phyloP scores from a whole-genome alignment of 768 basidiomycete species.

The Termitomyces sp. region DNA sequence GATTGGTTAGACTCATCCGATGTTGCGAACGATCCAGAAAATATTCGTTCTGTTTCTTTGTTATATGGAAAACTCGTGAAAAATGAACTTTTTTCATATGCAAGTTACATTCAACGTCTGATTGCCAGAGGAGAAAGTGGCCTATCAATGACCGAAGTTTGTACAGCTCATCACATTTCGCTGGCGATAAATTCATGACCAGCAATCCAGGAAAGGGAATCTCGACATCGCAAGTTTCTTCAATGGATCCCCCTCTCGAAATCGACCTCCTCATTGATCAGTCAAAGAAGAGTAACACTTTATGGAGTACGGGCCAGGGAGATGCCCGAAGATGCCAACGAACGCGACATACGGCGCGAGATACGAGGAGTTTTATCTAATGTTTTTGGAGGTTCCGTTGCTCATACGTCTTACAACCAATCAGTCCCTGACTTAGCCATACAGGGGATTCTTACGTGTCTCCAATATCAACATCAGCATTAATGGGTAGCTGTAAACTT shows the following conservation, averaged over 20 bases:
- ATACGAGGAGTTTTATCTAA: conserved; percentile 61
- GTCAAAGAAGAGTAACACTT: conserved; percentile 66
- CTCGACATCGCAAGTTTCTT: conserved; percentile 68
- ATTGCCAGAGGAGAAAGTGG: conserved; percentile 74
- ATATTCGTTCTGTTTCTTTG: conserved; percentile 57
- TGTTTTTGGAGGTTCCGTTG: conserved; percentile 57
- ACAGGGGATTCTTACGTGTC: conserved; percentile 27
- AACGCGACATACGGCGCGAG: conserved; percentile 69
- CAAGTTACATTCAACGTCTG: conserved; percentile 73
- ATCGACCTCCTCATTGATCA: conserved; percentile 52
- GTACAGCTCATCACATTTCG: conserved; percentile 11
- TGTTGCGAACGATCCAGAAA: conserved; percentile 51
- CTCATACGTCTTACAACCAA: background rate
- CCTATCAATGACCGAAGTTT: conserved; percentile 50
- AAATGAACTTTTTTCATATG: conserved; percentile 68
- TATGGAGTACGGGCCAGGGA: conserved; percentile 67
- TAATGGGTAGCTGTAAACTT: conserved; percentile 40
- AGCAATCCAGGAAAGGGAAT: conserved; percentile 34
- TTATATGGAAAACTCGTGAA: conserved; percentile 73
- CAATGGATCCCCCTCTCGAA: conserved; percentile 69
- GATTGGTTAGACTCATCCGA: conserved; percentile 75
- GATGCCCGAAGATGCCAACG: conserved; percentile 67
- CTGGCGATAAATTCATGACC: conserved; percentile 7
- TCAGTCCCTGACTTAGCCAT: conserved; percentile 3
- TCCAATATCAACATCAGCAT: conserved; percentile 31